Conservation (phyloP, 495 filamentous ascomycete species). For the Aspergillus avenaceus region DNA sequence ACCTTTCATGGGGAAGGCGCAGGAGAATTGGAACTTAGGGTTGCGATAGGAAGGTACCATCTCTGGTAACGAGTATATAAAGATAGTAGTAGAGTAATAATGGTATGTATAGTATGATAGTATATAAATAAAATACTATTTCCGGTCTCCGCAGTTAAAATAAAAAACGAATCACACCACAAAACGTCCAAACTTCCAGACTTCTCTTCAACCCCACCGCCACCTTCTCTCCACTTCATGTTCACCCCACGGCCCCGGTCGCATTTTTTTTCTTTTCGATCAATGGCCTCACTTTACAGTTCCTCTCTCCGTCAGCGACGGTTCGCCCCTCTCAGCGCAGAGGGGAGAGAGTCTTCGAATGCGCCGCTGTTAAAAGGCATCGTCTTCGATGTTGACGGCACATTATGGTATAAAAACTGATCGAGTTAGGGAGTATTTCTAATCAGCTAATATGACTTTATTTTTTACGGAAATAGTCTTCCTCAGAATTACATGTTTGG, state of each 20-base stretch:
- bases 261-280: conserved; percentile 1
- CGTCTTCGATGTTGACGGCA: conserved; percentile 94
- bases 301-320: conserved; percentile 35
- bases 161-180: neutral
- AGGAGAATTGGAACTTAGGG: too few species aligned
- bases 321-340: conserved; percentile 53
- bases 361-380: conserved; percentile 69
- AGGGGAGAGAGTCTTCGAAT: conserved; percentile 16
- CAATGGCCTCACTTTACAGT: conserved; percentile 29
- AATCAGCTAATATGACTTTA: neutral
- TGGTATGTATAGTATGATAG: too few species aligned
- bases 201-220: neutral
- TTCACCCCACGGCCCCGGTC: neutral
- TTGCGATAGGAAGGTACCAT: too few species aligned
- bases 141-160: too few species aligned
- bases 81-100: neutral
- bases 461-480: conserved; percentile 43
- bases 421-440: too few species aligned
- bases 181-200: neutral
- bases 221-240: neutral
- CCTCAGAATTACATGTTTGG: conserved; percentile 95
- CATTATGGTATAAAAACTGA: conserved; percentile 65
- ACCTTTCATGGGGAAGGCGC: too few species aligned
- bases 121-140: too few species aligned
- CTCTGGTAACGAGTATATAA: too few species aligned